Evolutionary conservation across 331 rosid genomes (phyloP).

Genomic region (Quercus lobata): DNA sequence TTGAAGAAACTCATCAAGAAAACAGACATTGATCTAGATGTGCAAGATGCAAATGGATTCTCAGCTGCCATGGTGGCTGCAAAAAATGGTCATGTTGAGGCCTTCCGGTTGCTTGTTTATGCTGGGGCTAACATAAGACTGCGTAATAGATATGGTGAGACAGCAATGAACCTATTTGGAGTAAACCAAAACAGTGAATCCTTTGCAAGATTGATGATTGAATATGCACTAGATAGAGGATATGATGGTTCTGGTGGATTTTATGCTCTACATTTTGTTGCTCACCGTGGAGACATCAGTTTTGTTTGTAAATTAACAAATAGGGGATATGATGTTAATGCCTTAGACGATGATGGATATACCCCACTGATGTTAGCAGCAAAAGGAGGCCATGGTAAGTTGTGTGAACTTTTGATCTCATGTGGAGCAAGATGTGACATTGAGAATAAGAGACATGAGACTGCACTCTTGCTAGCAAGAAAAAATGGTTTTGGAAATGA

Average conservation of each 20-base stretch:
- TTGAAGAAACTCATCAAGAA: slow-evolving; percentile 41
- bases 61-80: slow-evolving; percentile 61
- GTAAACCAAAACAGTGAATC: slow-evolving; percentile 24
- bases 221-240: slow-evolving; percentile 24
- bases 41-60: slow-evolving; percentile 50
- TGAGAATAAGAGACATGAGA: slow-evolving; percentile 38
- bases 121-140: slow-evolving; percentile 53
- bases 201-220: slow-evolving; percentile 37
- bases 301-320: slow-evolving; percentile 21
- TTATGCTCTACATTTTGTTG: slow-evolving; percentile 43
- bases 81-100: slow-evolving; percentile 28
- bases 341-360: slow-evolving; percentile 35
- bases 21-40: slow-evolving; percentile 22
- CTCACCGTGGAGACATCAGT: slow-evolving; percentile 31
- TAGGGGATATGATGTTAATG: slow-evolving; percentile 36
- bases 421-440: slow-evolving; percentile 39
- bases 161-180: slow-evolving; percentile 33
- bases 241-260: slow-evolving; percentile 1
- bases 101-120: slow-evolving; percentile 41
- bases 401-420: slow-evolving; percentile 46
- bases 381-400: slow-evolving; percentile 34
- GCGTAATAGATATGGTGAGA: slow-evolving; percentile 37
- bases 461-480: slow-evolving; percentile 45
- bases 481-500: slow-evolving; percentile 31
- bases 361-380: slow-evolving; percentile 68